Evolutionary conservation across 306 rosid genomes (phyloP).

Genomic region (Hippophae rhamnoides): DNA sequence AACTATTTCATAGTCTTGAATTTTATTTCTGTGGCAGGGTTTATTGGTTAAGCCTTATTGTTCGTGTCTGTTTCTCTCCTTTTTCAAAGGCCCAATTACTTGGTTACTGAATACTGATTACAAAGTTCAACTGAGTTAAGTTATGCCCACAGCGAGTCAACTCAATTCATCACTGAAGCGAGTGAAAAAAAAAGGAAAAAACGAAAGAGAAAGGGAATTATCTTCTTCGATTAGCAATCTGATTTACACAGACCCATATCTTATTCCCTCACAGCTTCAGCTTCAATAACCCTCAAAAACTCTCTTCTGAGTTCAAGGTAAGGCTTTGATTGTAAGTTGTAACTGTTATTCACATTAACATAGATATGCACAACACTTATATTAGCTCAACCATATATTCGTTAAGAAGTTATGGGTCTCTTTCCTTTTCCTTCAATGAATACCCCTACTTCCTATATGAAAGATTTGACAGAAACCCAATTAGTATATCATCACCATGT

Average conservation of each 20-base stretch:
- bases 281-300: constrained; percentile 9
- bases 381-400: constrained; percentile 53
- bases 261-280: constrained; percentile 20
- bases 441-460: constrained; percentile 43
- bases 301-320: constrained; percentile 30
- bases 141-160: too few species aligned
- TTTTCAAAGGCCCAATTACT: too few species aligned
- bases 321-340: not conserved
- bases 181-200: too few species aligned
- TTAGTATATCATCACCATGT: constrained; percentile 23
- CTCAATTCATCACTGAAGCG: too few species aligned
- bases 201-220: too few species aligned
- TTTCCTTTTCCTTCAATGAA: constrained; percentile 46
- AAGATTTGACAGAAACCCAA: constrained; percentile 46
- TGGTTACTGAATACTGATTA: too few species aligned
- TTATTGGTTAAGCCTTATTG: too few species aligned
- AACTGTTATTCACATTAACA: constrained; percentile 10
- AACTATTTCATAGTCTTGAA: too few species aligned
- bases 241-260: constrained; percentile 11
- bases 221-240: not conserved
- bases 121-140: too few species aligned
- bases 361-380: constrained; percentile 41
- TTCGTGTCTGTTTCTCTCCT: too few species aligned
- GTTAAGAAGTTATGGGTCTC: constrained; percentile 38
- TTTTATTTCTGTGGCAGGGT: too few species aligned